Conservation (phyloP, 805 yeast genomes). For the Millerago galiae region DNA sequence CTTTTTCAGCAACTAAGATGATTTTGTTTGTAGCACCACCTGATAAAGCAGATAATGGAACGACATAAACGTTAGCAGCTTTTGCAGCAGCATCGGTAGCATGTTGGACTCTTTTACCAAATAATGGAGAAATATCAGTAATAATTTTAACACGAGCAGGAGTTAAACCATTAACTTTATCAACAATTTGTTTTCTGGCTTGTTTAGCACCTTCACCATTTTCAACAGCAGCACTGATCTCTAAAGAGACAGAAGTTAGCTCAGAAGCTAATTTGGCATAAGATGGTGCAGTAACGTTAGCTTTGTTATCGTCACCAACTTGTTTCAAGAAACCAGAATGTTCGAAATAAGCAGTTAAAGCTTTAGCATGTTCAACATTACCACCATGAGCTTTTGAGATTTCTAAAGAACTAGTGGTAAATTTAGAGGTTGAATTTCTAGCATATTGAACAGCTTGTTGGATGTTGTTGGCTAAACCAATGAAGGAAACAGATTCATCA, state of each 20-base stretch:
- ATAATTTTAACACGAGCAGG: conserved; percentile 58
- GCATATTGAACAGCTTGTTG: conserved; percentile 58
- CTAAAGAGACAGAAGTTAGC: conserved; percentile 45
- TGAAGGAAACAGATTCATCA: conserved; percentile 48
- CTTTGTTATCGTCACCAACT: conserved; percentile 36
- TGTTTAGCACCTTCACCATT: conserved; percentile 45
- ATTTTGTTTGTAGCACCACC: conserved; percentile 38
- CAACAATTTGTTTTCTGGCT: conserved; percentile 69
- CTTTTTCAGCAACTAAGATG: conserved; percentile 45
- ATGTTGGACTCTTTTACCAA: conserved; percentile 39
- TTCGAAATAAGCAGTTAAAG: conserved; percentile 61
- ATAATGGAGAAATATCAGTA: conserved; percentile 61
- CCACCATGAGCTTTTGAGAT: conserved; percentile 88
- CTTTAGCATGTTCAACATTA: conserved; percentile 66
- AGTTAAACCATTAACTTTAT: conserved; percentile 61
- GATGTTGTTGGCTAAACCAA: conserved; percentile 58
- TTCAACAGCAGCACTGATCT: conserved; percentile 48
- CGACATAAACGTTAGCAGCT: conserved; percentile 44
- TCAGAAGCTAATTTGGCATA: conserved; percentile 37
- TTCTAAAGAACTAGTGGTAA: conserved; percentile 62
- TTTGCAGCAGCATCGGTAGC: conserved; percentile 36
- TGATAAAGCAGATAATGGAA: conserved; percentile 49
- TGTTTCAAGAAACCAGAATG: conserved; percentile 40
- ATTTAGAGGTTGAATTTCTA: conserved; percentile 51
- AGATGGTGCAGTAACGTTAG: conserved; percentile 43